Conservation (phyloP, 345 rosid genomes). For the Citropsis articulata region DNA sequence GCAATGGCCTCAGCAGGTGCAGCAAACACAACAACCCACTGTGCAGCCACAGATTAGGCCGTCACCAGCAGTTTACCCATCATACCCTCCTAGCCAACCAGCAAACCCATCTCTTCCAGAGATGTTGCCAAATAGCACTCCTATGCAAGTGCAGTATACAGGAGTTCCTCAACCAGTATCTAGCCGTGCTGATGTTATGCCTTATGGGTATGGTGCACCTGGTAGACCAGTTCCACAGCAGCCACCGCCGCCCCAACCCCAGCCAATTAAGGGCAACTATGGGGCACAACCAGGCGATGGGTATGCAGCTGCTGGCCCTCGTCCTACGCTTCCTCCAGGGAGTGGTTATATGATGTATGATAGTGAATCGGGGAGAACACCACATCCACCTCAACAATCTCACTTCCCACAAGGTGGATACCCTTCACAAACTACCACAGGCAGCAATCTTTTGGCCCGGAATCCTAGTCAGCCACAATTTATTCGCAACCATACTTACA, state of each 20-base stretch:
- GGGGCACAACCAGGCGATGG: conserved; percentile 62
- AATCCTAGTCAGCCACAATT: conserved; percentile 50
- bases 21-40: conserved; percentile 44
- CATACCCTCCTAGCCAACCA: conserved; percentile 60
- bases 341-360: conserved; percentile 77
- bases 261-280: conserved; percentile 61
- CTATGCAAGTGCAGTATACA: conserved; percentile 69
- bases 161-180: conserved; percentile 69
- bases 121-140: conserved; percentile 56
- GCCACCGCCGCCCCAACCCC: conserved; percentile 38
- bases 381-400: conserved; percentile 51
- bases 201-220: conserved; percentile 70
- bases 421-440: conserved; percentile 44
- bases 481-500: conserved; percentile 58
- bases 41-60: conserved; percentile 67
- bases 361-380: conserved; percentile 57
- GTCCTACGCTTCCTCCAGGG: conserved; percentile 49
- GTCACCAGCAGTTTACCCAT: conserved; percentile 54
- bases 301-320: conserved; percentile 54
- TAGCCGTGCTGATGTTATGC: conserved; percentile 45
- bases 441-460: conserved; percentile 39
- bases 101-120: conserved; percentile 61
- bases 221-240: conserved; percentile 61
- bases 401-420: conserved; percentile 77
- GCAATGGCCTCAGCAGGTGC: conserved; percentile 65